Percentiles rank a stretch among this genome's conserved stretches.
These are phyloP conservation scores for Leccinum rimulosum DNA, from an alignment of 768 basidiomycete species.

Conservation along the genomic window DNA sequence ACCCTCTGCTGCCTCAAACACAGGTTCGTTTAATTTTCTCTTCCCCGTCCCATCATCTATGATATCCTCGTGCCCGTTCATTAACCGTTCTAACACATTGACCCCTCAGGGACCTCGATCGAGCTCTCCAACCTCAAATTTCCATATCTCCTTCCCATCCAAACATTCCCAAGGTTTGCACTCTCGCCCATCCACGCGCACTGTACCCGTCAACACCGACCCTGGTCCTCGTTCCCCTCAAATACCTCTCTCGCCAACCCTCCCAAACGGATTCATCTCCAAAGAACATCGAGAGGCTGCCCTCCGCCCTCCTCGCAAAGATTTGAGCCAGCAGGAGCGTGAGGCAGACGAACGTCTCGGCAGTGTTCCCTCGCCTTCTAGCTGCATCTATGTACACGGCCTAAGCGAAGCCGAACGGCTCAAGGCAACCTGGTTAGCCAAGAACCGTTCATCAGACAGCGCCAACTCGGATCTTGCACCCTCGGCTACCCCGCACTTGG, in stretches of 20 bases:
- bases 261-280: constrained; percentile 26
- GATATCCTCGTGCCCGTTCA: not conserved
- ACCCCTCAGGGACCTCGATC: not conserved
- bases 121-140: not conserved
- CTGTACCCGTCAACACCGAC: not conserved
- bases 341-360: constrained; percentile 41
- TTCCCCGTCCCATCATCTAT: not conserved
- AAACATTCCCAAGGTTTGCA: constrained; percentile 6
- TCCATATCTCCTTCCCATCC: constrained; percentile 20
- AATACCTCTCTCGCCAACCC: constrained; percentile 7
- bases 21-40: constrained; percentile 14
- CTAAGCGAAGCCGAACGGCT: constrained; percentile 45
- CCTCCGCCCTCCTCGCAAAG: constrained; percentile 45
- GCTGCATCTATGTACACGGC: constrained; percentile 11
- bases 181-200: constrained; percentile 15
- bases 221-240: constrained; percentile 4
- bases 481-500: constrained; percentile 1
- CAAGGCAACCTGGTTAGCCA: too few species aligned
- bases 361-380: constrained; percentile 34
- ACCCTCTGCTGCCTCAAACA: not conserved
- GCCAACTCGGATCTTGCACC: constrained; percentile 23
- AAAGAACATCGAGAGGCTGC: constrained; percentile 44
- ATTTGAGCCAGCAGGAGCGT: constrained; percentile 39
- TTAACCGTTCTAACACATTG: not conserved
- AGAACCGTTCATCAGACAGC: constrained; percentile 5